A percentile compares a stretch with the other conserved stretches of the same genome.
Evolutionary conservation across 1,139 yeast species (phyloP).

Genomic region (Candida pseudocylindracea): DNA sequence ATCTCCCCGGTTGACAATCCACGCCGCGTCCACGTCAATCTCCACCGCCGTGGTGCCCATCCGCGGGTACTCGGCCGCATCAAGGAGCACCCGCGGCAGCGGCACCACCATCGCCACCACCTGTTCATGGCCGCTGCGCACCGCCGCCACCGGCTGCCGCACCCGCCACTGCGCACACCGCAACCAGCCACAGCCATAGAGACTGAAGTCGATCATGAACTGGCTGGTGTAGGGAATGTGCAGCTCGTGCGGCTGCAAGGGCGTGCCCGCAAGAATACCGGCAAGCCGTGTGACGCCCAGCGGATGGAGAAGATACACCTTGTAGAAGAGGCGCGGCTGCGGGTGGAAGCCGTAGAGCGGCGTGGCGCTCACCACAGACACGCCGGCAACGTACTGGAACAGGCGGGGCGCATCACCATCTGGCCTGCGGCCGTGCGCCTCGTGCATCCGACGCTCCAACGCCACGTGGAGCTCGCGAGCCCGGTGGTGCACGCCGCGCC

Average conservation of each 20-base stretch:
- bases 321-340: conserved; percentile 40
- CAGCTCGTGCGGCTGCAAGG: conserved; percentile 28
- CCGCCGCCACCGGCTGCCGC: conserved; percentile 12
- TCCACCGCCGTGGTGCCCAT: conserved; percentile 45
- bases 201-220: conserved; percentile 61
- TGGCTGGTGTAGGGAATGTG: conserved; percentile 65
- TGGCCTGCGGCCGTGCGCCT: conserved; percentile 2
- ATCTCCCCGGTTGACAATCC: conserved; percentile 30
- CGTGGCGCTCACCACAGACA: conserved; percentile 48
- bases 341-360: conserved; percentile 73
- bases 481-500: conserved; percentile 5
- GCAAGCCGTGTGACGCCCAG: conserved; percentile 33
- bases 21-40: conserved; percentile 37
- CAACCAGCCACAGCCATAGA: conserved; percentile 73
- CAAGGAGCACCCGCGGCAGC: too few relatives aligned
- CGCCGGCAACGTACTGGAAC: conserved; percentile 25
- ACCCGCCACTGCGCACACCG: conserved; percentile 13
- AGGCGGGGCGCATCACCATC: conserved; percentile 8
- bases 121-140: conserved; percentile 7
- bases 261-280: conserved; percentile 30
- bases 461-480: conserved; percentile 3
- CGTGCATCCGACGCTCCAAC: conserved; percentile 1
- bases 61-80: conserved; percentile 14
- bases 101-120: too few relatives aligned
- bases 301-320: conserved; percentile 49